Conservation (phyloP, 2,329 filamentous ascomycete species). For the Microdochium trichocladiopsis region DNA sequence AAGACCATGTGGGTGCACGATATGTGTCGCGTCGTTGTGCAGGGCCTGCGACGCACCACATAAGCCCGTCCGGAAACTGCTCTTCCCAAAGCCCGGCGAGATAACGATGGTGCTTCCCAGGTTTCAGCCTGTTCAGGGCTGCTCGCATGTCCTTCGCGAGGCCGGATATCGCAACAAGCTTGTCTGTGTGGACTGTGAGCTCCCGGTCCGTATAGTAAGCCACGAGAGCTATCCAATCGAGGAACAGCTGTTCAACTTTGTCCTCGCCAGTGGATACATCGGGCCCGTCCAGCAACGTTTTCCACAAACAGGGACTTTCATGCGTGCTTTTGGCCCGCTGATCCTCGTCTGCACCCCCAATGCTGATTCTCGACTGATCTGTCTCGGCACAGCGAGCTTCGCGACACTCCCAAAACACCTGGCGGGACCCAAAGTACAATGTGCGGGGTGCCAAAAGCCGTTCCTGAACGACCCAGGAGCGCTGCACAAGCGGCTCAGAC, state of each 20-base stretch:
- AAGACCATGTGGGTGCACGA: slow-evolving; percentile 13
- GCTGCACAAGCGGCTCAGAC: slow-evolving; percentile 5
- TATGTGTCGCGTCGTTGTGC: slow-evolving; percentile 2
- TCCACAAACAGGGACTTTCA: background rate
- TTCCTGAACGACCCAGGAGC: slow-evolving; percentile 14
- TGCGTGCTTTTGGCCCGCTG: background rate
- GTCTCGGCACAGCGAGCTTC: slow-evolving; percentile 7
- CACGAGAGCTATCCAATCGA: background rate
- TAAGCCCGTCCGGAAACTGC: slow-evolving; percentile 4
- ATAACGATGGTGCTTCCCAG: slow-evolving; percentile 3
- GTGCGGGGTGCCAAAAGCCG: slow-evolving; percentile 10
- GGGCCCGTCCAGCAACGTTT: background rate
- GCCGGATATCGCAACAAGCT: slow-evolving; percentile 11
- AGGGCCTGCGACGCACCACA: slow-evolving; percentile 4
- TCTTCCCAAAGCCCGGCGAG: slow-evolving; percentile 8
- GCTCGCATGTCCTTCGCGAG: slow-evolving; percentile 8
- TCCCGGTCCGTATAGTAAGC: slow-evolving; percentile 4
- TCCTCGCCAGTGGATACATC: background rate
- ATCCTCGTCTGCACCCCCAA: too few relatives aligned
- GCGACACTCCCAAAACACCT: slow-evolving; percentile 13
- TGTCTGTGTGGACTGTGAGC: slow-evolving; percentile 7
- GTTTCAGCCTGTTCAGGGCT: background rate
- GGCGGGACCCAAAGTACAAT: slow-evolving; percentile 10
- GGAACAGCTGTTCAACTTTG: slow-evolving; percentile 2
- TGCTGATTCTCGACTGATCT: too few relatives aligned